These are phyloP conservation scores for Monosporascus sp. DNA, from an alignment of 2,329 filamentous ascomycete species.

Conservation along the genomic window DNA sequence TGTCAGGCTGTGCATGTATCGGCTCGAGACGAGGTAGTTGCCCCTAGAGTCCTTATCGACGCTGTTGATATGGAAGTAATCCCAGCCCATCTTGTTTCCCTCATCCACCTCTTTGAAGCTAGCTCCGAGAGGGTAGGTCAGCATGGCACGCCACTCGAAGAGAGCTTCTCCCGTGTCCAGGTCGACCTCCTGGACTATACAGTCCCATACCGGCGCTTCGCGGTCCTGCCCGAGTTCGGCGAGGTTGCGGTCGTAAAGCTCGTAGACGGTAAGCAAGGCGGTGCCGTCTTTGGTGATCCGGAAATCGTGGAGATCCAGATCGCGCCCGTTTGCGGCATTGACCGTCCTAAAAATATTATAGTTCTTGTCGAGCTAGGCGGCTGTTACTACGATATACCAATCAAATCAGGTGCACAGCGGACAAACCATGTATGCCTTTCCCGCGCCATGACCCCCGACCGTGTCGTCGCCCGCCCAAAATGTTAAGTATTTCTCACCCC, in stretches of 20 bases:
- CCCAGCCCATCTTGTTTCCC: conserved; percentile 34
- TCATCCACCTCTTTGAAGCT: conserved; percentile 32
- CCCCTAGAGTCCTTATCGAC: conserved; percentile 42
- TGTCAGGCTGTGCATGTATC: conserved; percentile 34
- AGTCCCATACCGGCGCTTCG: conserved; percentile 36
- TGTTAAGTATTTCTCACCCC: conserved; percentile 37
- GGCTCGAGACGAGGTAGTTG: conserved; percentile 37
- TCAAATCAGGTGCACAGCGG: conserved; percentile 2
- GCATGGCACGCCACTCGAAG: conserved; percentile 37
- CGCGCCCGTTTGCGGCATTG: conserved; percentile 28
- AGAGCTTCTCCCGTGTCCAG: conserved; percentile 36
- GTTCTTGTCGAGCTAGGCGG: conserved; percentile 18
- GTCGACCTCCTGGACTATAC: conserved; percentile 39
- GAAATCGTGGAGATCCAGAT: conserved; percentile 35
- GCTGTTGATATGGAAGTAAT: conserved; percentile 52
- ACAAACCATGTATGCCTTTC: conserved; percentile 40
- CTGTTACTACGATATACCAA: not conserved
- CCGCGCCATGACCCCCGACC: conserved; percentile 40
- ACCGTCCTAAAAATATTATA: conserved; percentile 30
- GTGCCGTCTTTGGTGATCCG: conserved; percentile 30
- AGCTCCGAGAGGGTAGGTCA: not conserved
- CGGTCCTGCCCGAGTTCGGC: conserved; percentile 25
- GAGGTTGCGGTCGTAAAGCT: conserved; percentile 31
- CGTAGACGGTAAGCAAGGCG: conserved; percentile 32
- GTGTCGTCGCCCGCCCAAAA: conserved; percentile 44